Percentiles rank a stretch among this genome's conserved stretches.
These are phyloP conservation scores for Ascochyta lentis DNA, from an alignment of 2,329 filamentous ascomycete genomes.

Conservation along the genomic window DNA sequence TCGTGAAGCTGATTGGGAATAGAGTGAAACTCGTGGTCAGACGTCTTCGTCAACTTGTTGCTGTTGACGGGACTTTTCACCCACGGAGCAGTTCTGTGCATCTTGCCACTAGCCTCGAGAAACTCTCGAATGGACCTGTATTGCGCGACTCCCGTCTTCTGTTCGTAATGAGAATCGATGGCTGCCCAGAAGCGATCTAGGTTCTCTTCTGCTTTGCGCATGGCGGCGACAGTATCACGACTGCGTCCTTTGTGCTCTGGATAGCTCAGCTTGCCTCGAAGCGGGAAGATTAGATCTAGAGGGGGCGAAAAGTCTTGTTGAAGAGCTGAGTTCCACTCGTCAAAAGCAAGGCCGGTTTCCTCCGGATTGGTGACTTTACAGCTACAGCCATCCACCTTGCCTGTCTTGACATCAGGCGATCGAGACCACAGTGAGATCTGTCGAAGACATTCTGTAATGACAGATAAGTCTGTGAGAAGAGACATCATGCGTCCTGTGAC, in stretches of 20 bases:
- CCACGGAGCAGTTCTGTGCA: no score
- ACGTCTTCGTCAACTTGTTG: no score
- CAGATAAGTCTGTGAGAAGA: conserved; percentile 1
- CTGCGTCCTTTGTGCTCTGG: conserved; percentile 29
- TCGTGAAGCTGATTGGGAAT: no score
- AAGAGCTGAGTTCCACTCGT: no score
- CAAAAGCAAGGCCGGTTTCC: no score
- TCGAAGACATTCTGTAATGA: not conserved
- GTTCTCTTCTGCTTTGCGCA: conserved; percentile 52
- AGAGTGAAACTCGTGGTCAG: no score
- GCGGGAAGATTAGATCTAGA: not conserved
- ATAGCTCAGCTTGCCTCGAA: not conserved
- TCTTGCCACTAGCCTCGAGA: no score
- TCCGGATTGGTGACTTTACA: no score
- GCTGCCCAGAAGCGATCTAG: conserved; percentile 57
- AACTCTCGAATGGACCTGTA: conserved; percentile 2
- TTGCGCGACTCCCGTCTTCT: conserved; percentile 12
- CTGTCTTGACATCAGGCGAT: not conserved
- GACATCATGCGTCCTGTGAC: not conserved
- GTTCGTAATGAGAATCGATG: conserved; percentile 1
- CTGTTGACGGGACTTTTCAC: no score
- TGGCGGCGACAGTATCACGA: conserved; percentile 47
- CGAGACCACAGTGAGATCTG: conserved; percentile 50
- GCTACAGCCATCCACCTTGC: no score
- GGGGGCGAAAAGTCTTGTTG: not conserved